phyloP scores from a whole-genome alignment of 352 stramenopile species.

The Pythium myriotylum region DNA sequence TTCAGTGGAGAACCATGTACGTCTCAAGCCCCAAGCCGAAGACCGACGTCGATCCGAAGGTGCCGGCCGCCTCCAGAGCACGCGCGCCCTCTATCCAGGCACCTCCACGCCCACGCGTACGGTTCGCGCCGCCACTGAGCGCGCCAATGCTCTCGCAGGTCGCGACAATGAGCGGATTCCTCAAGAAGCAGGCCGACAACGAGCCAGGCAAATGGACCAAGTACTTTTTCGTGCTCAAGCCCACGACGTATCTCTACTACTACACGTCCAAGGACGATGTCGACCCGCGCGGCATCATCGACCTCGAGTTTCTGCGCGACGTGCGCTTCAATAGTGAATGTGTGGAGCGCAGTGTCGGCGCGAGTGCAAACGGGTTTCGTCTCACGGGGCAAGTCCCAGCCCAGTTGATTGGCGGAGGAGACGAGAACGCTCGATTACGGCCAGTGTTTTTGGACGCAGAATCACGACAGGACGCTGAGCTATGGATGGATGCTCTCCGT shows the following conservation, averaged over 20 bases:
- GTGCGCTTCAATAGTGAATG: slow-evolving; percentile 78
- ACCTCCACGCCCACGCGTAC: slow-evolving; percentile 55
- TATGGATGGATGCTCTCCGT: no score
- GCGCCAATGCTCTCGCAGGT: slow-evolving; percentile 46
- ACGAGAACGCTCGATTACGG: slow-evolving; percentile 42
- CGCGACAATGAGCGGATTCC: slow-evolving; percentile 57
- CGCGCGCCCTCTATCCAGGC: no score
- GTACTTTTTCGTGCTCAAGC: slow-evolving; percentile 83
- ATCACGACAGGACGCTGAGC: slow-evolving; percentile 42
- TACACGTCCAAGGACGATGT: slow-evolving; percentile 51
- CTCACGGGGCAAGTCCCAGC: slow-evolving; percentile 44
- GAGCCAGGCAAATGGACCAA: slow-evolving; percentile 74
- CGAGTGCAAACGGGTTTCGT: slow-evolving; percentile 66
- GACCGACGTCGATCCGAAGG: no score
- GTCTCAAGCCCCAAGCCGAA: no score
- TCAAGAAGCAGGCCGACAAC: slow-evolving; percentile 82
- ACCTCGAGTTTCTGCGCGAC: slow-evolving; percentile 79
- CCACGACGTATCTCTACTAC: slow-evolving; percentile 76
- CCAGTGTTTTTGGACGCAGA: slow-evolving; percentile 71
- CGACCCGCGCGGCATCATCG: slow-evolving; percentile 66
- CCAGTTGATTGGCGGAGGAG: slow-evolving; percentile 15
- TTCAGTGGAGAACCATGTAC: no score
- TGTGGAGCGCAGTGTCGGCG: slow-evolving; percentile 68
- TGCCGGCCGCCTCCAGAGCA: no score
- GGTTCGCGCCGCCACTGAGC: slow-evolving; percentile 55